Evolutionary conservation across 2,329 filamentous ascomycete species (phyloP).

Genomic region (Ascochyta clinopodiicola): DNA sequence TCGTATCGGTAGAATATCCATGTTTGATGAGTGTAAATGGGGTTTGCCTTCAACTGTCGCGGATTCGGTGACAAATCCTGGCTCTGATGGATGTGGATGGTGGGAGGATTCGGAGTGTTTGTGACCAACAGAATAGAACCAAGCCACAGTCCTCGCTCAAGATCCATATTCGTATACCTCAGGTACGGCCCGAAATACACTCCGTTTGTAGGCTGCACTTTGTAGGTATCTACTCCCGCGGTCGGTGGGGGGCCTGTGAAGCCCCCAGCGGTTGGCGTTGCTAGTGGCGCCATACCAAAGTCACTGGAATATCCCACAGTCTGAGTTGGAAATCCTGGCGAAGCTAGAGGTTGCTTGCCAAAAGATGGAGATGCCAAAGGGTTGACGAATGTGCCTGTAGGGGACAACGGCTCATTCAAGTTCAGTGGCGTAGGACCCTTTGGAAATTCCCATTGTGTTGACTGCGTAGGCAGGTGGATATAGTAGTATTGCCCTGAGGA

Average conservation of each 20-base stretch:
- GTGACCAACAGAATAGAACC: constrained; percentile 94
- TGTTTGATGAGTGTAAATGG: constrained; percentile 86
- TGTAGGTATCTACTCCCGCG: constrained; percentile 92
- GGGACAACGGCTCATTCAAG: constrained; percentile 84
- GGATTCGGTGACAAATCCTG: constrained; percentile 91
- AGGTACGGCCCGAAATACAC: constrained; percentile 98
- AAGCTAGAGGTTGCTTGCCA: constrained; percentile 71
- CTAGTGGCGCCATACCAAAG: constrained; percentile 77
- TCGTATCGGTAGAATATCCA: constrained; percentile 98
- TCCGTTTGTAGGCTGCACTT: constrained; percentile 89
- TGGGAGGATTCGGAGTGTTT: constrained; percentile 88
- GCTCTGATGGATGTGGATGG: constrained; percentile 93
- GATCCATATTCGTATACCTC: constrained; percentile 95
- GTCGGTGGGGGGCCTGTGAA: constrained; percentile 88
- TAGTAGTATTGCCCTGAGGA: constrained; percentile 99
- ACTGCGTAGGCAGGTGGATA: constrained; percentile 92
- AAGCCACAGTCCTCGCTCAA: constrained; percentile 88
- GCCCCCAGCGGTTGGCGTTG: constrained; percentile 77
- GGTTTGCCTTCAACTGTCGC: constrained; percentile 79
- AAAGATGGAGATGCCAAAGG: constrained; percentile 54
- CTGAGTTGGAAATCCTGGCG: constrained; percentile 82
- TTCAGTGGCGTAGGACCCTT: constrained; percentile 92
- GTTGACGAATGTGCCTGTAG: constrained; percentile 64
- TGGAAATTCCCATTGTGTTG: constrained; percentile 98
- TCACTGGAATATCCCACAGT: constrained; percentile 85